Evolutionary conservation across 768 basidiomycete species (phyloP), one percentile per base, ranked within the genome.

Genomic region (Chalciporus sphaerocephalus): DNA sequence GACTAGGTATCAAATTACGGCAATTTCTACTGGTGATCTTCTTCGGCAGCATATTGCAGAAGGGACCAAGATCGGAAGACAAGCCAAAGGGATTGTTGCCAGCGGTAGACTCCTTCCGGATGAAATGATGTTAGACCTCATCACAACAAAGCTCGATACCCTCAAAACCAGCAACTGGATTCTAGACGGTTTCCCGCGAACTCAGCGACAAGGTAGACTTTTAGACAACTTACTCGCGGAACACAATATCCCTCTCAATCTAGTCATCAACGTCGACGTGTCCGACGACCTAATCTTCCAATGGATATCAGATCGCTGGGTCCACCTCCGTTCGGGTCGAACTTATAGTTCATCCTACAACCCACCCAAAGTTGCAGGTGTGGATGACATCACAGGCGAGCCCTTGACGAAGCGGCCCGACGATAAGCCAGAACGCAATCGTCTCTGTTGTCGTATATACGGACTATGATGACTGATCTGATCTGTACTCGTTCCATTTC

Each of bases 321-420:
- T 93, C 15, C 92, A 94, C 59, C 72, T 85, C 15, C 79, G 86
- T 4, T 92, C 90, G 0, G 92, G 92, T 16, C 79, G 92, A 16
- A 82, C 87, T 7, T 95, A 95, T 72, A 93, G 92, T 67, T 70
- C 83, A 55, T 83, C 81, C 7, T 92, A 90, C 64, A 94, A 93
- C 61, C 83, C 76, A 6, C 92, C 92, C 7, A 80, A 81, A 51
- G 76, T 83, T 1, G 70, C 80, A 6, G 91, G 92, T 1, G 69
- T 75, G 39, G 92, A 95, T 68, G 90, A 95, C 59, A 69, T 81
- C 42, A 93, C 92, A 0, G 90, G 90, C 13, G 91, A 94, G 59
- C 80, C 83, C 2, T 69, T 94, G 23, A 79, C 74, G 12, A 87
- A 83, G 61, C 81, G 92, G 24, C 83, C 89, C 3, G 92, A 94